phyloP scores from a whole-genome alignment of 306 rosid genomes.

The Macrotyloma uniflorum region DNA sequence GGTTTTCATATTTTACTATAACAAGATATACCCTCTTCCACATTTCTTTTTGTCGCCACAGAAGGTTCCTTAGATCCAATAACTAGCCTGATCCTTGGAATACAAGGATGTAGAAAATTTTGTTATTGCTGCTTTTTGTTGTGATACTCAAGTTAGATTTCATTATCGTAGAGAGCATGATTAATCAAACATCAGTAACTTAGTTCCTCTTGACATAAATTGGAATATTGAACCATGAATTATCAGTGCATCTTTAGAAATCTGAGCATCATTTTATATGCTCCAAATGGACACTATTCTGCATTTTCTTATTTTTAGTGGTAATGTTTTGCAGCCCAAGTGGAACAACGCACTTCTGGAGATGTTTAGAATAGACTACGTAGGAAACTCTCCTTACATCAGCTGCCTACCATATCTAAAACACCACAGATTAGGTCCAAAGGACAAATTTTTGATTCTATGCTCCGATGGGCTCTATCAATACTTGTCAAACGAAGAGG shows the following conservation, averaged over 20 bases:
- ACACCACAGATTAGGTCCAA: constrained; percentile 89
- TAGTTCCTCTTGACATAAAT: neutral
- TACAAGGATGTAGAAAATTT: neutral
- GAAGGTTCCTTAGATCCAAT: neutral
- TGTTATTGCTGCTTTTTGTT: neutral
- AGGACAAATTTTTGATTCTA: constrained; percentile 85
- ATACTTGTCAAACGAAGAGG: constrained; percentile 92
- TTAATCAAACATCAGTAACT: neutral
- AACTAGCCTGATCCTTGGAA: constrained; percentile 1
- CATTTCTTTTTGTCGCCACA: constrained; percentile 15
- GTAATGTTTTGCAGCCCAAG: constrained; percentile 71
- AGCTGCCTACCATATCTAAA: constrained; percentile 80
- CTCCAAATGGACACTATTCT: neutral
- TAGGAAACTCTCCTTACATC: constrained; percentile 87
- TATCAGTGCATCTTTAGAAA: neutral
- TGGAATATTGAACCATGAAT: neutral
- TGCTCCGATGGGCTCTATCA: constrained; percentile 97
- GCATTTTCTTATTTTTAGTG: constrained; percentile 4
- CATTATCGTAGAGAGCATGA: neutral
- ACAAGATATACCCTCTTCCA: constrained; percentile 18
- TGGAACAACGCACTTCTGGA: constrained; percentile 96
- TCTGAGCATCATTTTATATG: neutral
- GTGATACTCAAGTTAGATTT: constrained; percentile 22
- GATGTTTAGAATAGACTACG: constrained; percentile 87
- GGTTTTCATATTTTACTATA: constrained; percentile 2